Base-by-base conservation (phyloP, 2,329 filamentous ascomycete species). In the Fonsecaea erecta region DNA sequence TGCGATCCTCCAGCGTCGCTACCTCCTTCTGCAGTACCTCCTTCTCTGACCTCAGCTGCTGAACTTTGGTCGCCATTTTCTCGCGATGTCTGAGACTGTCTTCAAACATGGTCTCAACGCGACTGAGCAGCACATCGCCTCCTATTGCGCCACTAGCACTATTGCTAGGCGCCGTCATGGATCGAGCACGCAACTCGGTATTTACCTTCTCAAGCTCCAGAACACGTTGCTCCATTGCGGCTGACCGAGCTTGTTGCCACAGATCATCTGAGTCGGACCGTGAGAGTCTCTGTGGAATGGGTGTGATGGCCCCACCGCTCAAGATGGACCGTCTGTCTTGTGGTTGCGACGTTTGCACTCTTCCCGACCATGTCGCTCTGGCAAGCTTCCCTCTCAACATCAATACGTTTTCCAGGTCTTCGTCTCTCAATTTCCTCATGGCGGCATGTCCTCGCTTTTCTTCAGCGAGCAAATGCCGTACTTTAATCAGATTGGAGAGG, bases 401-500 rank as follows among this genome's bases (percentile, higher is more conserved):
- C 37, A 79, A 74, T 2, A 80, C 74, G 61, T 81, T 81, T 48
- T 69, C 56, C 12, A 81, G 71, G 60, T 81, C 79, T 28, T 80
- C 78, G 46, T 81, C 76, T 12, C 79, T 77, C 6, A 80, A 74
- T 57, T 75, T 73, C 28, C 73, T 76, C 63, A 78, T 77, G 12
- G 72, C 75, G 54, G 77, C 76, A 21, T 79, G 75, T 18, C 78
- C 75, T 18, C 77, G 75, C 21, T 76, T 76, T 30, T 76, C 75
- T 60, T 77, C 74, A 28, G 78, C 78, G 16, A 81, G 73, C 16
- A 79, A 64, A 21, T 73, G 74, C 3, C 78, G 76, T 48, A 80
- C 75, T 71, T 77, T 79, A 69, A 80, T 77, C 66, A 80, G 76
- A 65, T 80, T 81, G 57, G 76, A 74, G 1, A 80, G 75, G 52